Evolutionary conservation across 441 rosid species (phyloP), one percentile per base, ranked within the genome.

Genomic region (Pelargonium citronellum): DNA sequence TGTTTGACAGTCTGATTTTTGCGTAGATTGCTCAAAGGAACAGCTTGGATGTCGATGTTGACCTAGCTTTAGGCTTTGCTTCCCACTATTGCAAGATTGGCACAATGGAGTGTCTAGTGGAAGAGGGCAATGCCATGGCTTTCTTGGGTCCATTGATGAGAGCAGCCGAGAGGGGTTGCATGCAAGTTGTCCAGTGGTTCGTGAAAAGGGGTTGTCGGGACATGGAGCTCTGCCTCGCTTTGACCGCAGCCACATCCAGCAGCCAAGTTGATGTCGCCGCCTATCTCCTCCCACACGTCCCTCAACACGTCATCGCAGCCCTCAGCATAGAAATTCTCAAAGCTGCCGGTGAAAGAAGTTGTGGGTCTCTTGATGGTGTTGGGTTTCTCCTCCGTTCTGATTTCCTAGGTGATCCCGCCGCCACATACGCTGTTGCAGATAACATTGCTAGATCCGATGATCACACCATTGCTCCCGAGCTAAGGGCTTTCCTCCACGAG

Each of bases 61-160:
- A 92, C 80, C 81, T 92, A 75, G 96, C 98, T 22, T 67, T 92
- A 70, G 91, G 98, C 41, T 92, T 90, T 72, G 98, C 98, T 22
- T 87, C 96, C 6, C 96, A 90, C 77, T 92, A 90, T 66, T 80
- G 96, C 78, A 92, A 92, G 80, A 87, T 92, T 7, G 89, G 89
- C 53, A 90, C 98, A 3, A 92, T 92, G 98, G 95, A 90, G 77
- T 92, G 98, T 75, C 86, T 92, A 17, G 98, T 90, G 71, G 98
- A 90, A 81, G 98, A 92, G 75, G 98, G 98, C 61, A 83, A 92
- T 49, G 96, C 96, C 49, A 85, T 87, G 72, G 89, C 95, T 22
- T 92, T 92, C 77, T 73, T 92, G 79, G 95, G 96, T 17, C 96
- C 96, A 1, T 77, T 92, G 74, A 85, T 92, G 96, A 90, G 98